phyloP scores from a whole-genome alignment of 352 stramenopile species.

The Phytopythium cucurbitacearum region DNA sequence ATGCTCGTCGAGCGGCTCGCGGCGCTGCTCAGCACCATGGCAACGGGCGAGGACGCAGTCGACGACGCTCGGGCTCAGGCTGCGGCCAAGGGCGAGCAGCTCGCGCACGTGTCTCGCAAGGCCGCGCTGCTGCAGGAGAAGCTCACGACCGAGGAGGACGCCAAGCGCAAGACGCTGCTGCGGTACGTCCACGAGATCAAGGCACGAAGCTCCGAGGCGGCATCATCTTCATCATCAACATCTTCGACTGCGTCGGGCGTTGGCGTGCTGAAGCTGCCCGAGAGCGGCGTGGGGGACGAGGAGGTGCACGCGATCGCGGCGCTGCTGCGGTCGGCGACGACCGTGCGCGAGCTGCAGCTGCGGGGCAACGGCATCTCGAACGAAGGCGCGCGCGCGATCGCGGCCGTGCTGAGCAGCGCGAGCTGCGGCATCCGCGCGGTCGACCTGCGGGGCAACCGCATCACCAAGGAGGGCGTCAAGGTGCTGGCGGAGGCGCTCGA shows the following conservation, averaged over 20 bases:
- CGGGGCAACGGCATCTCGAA: constrained; percentile 88
- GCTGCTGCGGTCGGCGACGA: constrained; percentile 73
- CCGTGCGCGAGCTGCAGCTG: constrained; percentile 93
- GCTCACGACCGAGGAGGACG: constrained; percentile 91
- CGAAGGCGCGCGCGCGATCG: constrained; percentile 92
- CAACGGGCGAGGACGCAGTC: constrained; percentile 71
- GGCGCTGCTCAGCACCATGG: constrained; percentile 66
- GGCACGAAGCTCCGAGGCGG: constrained; percentile 18
- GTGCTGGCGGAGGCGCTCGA: constrained; percentile 93
- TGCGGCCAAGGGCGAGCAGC: constrained; percentile 63
- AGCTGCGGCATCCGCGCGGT: constrained; percentile 76
- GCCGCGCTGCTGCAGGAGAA: constrained; percentile 75
- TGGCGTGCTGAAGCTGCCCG: constrained; percentile 71
- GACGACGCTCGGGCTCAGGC: constrained; percentile 48
- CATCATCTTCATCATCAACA: too few relatives aligned
- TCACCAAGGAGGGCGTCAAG: constrained; percentile 90
- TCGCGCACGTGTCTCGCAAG: constrained; percentile 76
- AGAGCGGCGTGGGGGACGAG: constrained; percentile 92
- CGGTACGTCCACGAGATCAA: constrained; percentile 95
- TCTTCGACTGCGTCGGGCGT: constrained; percentile 13
- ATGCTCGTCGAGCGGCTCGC: constrained; percentile 89
- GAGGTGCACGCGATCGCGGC: constrained; percentile 94
- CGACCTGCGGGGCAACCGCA: constrained; percentile 90
- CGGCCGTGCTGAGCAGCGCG: constrained; percentile 84
- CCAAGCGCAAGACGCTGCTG: constrained; percentile 93